Conservation (phyloP, 495 filamentous ascomycete species). For the Penicillium antarcticum region DNA sequence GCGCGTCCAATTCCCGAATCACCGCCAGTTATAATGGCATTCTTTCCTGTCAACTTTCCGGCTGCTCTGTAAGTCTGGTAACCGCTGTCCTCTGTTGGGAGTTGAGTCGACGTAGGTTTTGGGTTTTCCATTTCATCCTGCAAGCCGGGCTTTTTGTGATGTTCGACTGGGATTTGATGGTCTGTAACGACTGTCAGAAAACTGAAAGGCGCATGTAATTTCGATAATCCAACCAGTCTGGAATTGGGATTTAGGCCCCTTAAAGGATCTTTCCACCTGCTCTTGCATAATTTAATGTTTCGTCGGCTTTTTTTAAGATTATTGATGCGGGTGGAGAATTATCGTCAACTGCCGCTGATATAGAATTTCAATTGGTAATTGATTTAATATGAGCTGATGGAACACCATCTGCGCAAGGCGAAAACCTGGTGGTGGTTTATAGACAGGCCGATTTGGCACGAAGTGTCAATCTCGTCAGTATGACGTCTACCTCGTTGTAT, state of each 20-base stretch:
- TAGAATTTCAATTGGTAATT: too few relatives aligned
- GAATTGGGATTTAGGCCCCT: too few relatives aligned
- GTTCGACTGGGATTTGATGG: slow-evolving; percentile 63
- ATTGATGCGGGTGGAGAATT: too few relatives aligned
- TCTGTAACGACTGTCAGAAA: slow-evolving; percentile 37
- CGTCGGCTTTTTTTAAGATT: too few relatives aligned
- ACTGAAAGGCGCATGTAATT: too few relatives aligned
- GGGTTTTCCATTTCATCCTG: slow-evolving; percentile 62
- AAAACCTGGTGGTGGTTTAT: not conserved
- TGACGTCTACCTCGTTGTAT: not conserved
- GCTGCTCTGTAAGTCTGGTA: slow-evolving; percentile 77
- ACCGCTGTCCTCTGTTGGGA: slow-evolving; percentile 67
- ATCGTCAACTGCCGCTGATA: too few relatives aligned
- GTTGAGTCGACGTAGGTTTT: slow-evolving; percentile 56
- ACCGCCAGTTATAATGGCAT: slow-evolving; percentile 77
- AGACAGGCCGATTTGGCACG: not conserved
- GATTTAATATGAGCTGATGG: too few relatives aligned
- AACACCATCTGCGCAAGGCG: too few relatives aligned
- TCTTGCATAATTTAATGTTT: too few relatives aligned
- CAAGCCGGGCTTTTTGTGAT: slow-evolving; percentile 64
- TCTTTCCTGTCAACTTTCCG: slow-evolving; percentile 70
- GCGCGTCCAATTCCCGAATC: slow-evolving; percentile 81
- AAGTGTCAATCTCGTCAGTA: not conserved
- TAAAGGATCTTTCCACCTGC: too few relatives aligned
- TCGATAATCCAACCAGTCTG: too few relatives aligned